Percentiles rank a stretch among this genome's conserved stretches.
Conservation (phyloP, 805 yeast species). For the Komagataella pastoris region DNA sequence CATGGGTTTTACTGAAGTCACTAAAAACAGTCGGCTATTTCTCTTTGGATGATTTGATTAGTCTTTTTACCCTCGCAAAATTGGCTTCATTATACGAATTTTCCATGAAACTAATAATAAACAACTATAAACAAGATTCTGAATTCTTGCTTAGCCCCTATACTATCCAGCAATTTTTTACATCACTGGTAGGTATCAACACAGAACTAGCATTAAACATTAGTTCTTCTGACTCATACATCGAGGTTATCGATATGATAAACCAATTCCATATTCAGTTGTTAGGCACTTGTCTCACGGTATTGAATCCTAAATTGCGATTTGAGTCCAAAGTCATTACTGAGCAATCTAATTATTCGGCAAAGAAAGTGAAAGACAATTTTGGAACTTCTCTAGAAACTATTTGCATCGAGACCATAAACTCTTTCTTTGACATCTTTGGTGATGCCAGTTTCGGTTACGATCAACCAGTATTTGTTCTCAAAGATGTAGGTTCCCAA, state of each 20-base stretch:
- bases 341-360: not conserved
- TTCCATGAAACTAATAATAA: constrained; percentile 2
- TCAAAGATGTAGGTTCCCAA: constrained; percentile 27
- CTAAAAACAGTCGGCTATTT: not conserved
- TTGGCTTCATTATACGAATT: constrained; percentile 9
- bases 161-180: not conserved
- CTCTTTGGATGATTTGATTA: not conserved
- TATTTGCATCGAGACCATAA: constrained; percentile 40
- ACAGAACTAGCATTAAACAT: not conserved
- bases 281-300: not conserved
- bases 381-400: constrained; percentile 10
- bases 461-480: constrained; percentile 55
- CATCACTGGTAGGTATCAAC: not conserved
- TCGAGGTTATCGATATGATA: not conserved
- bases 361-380: not conserved
- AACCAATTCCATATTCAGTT: not conserved
- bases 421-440: constrained; percentile 64
- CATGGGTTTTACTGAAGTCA: constrained; percentile 19
- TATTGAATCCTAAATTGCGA: not conserved
- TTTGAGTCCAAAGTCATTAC: not conserved
- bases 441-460: constrained; percentile 59
- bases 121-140: not conserved
- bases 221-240: not conserved
- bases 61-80: not conserved
- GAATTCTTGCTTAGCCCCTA: not conserved